These are phyloP conservation scores for Populus hybrid DNA, from an alignment of 441 rosid species.

Conservation along the genomic window DNA sequence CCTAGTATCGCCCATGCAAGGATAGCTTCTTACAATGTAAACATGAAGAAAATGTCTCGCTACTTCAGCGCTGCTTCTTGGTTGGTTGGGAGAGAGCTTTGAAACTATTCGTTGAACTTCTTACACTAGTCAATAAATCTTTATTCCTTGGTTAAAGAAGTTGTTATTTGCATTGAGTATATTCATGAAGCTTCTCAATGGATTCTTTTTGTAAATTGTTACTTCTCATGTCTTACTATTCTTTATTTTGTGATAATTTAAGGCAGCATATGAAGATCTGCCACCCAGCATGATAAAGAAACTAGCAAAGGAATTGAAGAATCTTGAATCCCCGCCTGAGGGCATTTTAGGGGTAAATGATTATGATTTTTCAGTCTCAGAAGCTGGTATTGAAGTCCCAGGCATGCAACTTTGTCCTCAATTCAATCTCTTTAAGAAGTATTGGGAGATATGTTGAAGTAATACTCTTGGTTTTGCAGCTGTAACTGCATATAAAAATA, in stretches of 20 bases:
- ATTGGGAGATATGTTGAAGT: not conserved
- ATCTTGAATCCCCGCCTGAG: slow-evolving; percentile 67
- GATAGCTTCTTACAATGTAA: not conserved
- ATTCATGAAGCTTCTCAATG: not conserved
- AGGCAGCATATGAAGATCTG: slow-evolving; percentile 90
- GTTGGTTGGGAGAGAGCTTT: no score
- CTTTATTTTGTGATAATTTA: not conserved
- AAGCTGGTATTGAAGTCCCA: not conserved
- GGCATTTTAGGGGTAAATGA: not conserved
- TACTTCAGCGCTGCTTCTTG: not conserved
- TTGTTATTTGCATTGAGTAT: not conserved
- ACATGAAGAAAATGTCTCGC: not conserved
- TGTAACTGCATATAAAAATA: not conserved
- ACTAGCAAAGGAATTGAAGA: slow-evolving; percentile 83
- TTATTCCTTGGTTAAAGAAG: not conserved
- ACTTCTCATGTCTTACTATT: not conserved
- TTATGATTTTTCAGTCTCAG: slow-evolving; percentile 50
- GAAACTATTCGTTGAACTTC: not conserved
- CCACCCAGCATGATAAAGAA: slow-evolving; percentile 93
- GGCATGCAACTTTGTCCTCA: not conserved
- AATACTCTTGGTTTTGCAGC: not conserved
- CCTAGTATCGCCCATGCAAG: not conserved
- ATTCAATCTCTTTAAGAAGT: not conserved
- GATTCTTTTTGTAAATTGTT: not conserved
- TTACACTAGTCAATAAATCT: not conserved